These are phyloP conservation scores for Omphalotus olearius DNA, from an alignment of 1,284 basidiomycete genomes.

Conservation along the genomic window DNA sequence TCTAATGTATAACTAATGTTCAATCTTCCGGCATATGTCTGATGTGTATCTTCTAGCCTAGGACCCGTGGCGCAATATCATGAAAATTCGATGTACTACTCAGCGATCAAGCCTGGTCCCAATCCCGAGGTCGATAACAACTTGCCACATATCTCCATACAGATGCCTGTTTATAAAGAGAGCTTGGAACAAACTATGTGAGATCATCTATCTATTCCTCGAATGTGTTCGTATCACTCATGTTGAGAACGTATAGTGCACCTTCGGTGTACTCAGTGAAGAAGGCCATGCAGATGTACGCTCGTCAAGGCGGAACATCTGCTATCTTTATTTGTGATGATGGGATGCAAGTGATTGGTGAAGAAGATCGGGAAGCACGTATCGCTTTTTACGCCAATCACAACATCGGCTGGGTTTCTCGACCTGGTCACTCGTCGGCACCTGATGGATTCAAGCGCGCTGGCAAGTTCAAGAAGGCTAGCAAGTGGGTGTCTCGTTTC, in stretches of 20 bases:
- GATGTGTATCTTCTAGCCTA: background rate
- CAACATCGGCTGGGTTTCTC: constrained; percentile 80
- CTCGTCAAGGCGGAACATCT: constrained; percentile 75
- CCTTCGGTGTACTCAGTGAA: constrained; percentile 80
- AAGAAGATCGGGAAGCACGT: constrained; percentile 61
- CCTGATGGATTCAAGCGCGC: constrained; percentile 72
- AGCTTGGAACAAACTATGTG: constrained; percentile 63
- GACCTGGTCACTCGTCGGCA: constrained; percentile 58
- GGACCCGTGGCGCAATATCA: constrained; percentile 46
- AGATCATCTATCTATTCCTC: constrained; percentile 19
- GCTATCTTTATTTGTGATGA: constrained; percentile 77
- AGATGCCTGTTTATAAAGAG: constrained; percentile 84
- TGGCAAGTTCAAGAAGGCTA: constrained; percentile 86
- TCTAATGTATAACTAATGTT: constrained; percentile 25
- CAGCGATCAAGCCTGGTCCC: constrained; percentile 50
- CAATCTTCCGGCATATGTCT: too few species aligned
- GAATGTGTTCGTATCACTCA: constrained; percentile 38
- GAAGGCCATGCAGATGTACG: constrained; percentile 79
- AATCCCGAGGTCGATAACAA: constrained; percentile 42
- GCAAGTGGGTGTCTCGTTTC: too few species aligned
- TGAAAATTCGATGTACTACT: constrained; percentile 72
- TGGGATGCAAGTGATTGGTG: constrained; percentile 59
- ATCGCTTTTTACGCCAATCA: constrained; percentile 56
- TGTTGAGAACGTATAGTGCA: constrained; percentile 31
- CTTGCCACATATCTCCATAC: constrained; percentile 74